Base-by-base conservation (phyloP, 2,329 filamentous ascomycete genomes). In the Phyllosticta citriasiana region DNA sequence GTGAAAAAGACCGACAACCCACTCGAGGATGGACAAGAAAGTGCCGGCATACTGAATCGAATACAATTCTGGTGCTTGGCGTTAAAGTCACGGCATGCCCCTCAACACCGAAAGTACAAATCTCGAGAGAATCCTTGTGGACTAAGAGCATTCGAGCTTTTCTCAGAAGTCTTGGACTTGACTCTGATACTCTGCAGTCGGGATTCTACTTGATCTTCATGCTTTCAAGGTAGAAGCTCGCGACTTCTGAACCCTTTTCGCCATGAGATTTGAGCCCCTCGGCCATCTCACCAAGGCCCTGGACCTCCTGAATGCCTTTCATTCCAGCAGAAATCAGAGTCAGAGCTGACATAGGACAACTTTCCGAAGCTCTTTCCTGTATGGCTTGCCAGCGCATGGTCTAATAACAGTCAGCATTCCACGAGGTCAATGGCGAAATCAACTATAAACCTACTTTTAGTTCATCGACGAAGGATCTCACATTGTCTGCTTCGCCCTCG, bases 351-450 rank as follows among this genome's bases (percentile, higher is more conserved):
- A 57, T 35, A 6, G 35, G 35, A 4, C 40, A 33, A 8, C 22
- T 47, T 10, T 30, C 55, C 8, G 59, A 24, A 3, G 55, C 55
- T 7, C 59, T 55, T 25, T 61, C 59, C 19, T 61, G 59, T 14
- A 61, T 61, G 7, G 59, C 59, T 53, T 61, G 59, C 59, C 59
- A 61, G 10, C 59, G 59, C 59, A 61, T 61, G 1, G 59, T 53
- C 59, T 61, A 8, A 30, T 10, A 10, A 57, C 2, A 2, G 4
- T 4, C 30, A 30, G 27, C 27, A 51, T 16, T 16, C 14, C 12
- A 8, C 2, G 19, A 16, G 14, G 12, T 9, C 19, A 4, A 47
- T 14, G 7, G 47, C 5, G 26, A 24, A 33, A 25, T 14, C n/a
- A 10, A 53, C 25, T 3, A 33, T 35, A 55, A 9, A 35, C 33